phyloP scores from a whole-genome alignment of 768 basidiomycete genomes.

The Serendipita sp. region DNA sequence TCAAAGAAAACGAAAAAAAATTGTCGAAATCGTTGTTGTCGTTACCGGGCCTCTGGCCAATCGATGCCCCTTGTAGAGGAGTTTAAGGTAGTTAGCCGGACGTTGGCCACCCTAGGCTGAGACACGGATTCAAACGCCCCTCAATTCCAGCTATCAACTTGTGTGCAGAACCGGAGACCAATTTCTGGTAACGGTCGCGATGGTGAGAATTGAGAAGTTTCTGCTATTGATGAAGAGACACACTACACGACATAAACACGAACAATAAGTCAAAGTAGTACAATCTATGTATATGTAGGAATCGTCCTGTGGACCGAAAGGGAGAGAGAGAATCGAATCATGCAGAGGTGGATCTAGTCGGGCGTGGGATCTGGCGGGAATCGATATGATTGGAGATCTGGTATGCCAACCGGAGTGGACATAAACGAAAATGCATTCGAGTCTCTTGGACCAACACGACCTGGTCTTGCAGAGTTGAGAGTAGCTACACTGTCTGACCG shows the following conservation, averaged over 20 bases:
- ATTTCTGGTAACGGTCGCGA: no score
- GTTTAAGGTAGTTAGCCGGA: no score
- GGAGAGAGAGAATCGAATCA: not conserved
- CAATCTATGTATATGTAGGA: not conserved
- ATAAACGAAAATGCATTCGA: constrained; percentile 1
- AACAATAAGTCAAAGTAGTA: not conserved
- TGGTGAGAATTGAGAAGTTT: not conserved
- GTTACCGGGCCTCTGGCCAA: no score
- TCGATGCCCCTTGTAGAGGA: no score
- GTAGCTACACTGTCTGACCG: not conserved
- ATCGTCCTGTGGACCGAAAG: not conserved
- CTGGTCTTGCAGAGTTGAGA: not conserved
- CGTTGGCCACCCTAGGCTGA: no score
- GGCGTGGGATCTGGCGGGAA: not conserved
- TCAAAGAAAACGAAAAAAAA: not conserved
- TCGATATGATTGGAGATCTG: constrained; percentile 1
- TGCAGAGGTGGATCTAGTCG: not conserved
- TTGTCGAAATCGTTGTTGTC: not conserved
- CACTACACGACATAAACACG: not conserved
- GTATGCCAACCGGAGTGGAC: not conserved
- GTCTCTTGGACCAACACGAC: not conserved
- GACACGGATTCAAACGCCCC: no score
- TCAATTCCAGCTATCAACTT: no score
- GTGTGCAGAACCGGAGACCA: no score
- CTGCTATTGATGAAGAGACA: not conserved